Percentiles rank a stretch among this genome's conserved stretches.
Evolutionary conservation across 768 basidiomycete species (phyloP).

Genomic region (Serendipita indica): DNA sequence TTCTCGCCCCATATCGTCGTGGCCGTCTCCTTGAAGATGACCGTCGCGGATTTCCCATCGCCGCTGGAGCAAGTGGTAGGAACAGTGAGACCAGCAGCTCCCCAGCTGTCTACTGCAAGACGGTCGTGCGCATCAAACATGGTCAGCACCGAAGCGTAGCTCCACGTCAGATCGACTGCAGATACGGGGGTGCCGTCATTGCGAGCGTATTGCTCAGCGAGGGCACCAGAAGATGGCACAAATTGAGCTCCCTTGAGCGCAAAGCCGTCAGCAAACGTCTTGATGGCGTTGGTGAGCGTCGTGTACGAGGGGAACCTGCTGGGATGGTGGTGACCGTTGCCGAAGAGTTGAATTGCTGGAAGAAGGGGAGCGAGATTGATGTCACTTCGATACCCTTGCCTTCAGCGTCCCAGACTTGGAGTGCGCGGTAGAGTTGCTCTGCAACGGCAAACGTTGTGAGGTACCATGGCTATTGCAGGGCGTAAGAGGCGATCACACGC

Average conservation of each 20-base stretch:
- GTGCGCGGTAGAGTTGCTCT: constrained; percentile 61
- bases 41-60: constrained; percentile 27
- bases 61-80: constrained; percentile 32
- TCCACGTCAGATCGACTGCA: constrained; percentile 61
- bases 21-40: constrained; percentile 49
- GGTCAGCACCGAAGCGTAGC: constrained; percentile 54
- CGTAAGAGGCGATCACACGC: neutral
- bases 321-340: constrained; percentile 40
- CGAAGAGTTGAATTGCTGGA: constrained; percentile 40
- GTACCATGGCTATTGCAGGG: constrained; percentile 49
- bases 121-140: constrained; percentile 45
- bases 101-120: constrained; percentile 41
- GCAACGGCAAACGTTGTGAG: constrained; percentile 53
- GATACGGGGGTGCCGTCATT: constrained; percentile 38
- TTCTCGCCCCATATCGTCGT: constrained; percentile 53
- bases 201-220: constrained; percentile 50
- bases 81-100: constrained; percentile 41
- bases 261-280: constrained; percentile 51
- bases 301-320: constrained; percentile 34
- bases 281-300: constrained; percentile 34
- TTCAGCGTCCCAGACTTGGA: constrained; percentile 46
- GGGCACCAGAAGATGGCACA: constrained; percentile 43
- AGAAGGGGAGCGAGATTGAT: constrained; percentile 50
- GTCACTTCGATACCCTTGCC: constrained; percentile 39
- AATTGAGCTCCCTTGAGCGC: constrained; percentile 39